Evolutionary conservation across 495 filamentous ascomycete genomes (phyloP).

Genomic region (Aspergillus cristatus): DNA sequence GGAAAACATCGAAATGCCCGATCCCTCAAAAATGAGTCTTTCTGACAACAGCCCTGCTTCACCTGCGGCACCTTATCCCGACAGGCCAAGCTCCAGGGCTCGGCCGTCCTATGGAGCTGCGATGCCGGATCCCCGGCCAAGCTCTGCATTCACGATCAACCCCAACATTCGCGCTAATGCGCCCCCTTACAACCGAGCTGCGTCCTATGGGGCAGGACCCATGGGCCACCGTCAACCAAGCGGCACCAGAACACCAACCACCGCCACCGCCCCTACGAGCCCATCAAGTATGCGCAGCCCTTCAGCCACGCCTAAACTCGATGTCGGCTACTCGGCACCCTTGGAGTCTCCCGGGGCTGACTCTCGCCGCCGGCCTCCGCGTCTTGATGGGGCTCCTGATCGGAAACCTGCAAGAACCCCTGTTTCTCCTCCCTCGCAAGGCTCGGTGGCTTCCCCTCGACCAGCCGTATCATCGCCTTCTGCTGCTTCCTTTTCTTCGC

Average conservation of each 20-base stretch:
- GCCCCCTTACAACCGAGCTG: constrained; percentile 21
- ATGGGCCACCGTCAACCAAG: constrained; percentile 34
- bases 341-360: constrained; percentile 30
- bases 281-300: constrained; percentile 5
- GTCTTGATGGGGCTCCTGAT: constrained; percentile 25
- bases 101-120: constrained; percentile 43
- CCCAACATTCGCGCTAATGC: constrained; percentile 41
- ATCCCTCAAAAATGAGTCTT: constrained; percentile 45
- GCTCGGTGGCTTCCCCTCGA: constrained; percentile 20
- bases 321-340: constrained; percentile 48
- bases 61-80: constrained; percentile 30
- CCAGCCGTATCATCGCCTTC: constrained; percentile 21
- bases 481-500: constrained; percentile 22
- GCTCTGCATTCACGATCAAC: constrained; percentile 60
- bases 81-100: constrained; percentile 30
- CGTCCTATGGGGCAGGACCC: constrained; percentile 27
- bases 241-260: constrained; percentile 22
- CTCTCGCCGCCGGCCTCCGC: constrained; percentile 24
- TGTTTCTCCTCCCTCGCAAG: constrained; percentile 20
- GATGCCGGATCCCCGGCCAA: constrained; percentile 43
- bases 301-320: constrained; percentile 29
- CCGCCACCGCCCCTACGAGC: constrained; percentile 15
- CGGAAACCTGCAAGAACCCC: constrained; percentile 27
- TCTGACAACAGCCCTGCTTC: constrained; percentile 28
- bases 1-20: constrained; percentile 62